A percentile compares a stretch with the other conserved stretches of the same genome.
These are phyloP conservation scores for Tricholoma sp. DNA, from an alignment of 768 basidiomycete genomes.

Conservation along the genomic window DNA sequence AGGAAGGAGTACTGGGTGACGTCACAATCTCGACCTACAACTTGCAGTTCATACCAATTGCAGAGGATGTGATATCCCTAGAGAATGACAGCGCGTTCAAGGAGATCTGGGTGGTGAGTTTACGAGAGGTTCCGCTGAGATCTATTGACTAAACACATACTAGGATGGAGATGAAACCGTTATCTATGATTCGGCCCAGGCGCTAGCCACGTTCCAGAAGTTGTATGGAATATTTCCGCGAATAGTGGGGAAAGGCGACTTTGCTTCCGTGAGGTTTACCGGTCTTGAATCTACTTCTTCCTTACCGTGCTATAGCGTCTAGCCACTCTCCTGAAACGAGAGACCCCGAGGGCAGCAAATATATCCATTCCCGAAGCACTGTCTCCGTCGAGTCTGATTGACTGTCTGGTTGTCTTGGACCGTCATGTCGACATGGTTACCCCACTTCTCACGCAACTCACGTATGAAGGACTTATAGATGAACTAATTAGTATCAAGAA, in stretches of 20 bases:
- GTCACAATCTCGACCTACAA: slow-evolving; percentile 82
- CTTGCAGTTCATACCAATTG: slow-evolving; percentile 90
- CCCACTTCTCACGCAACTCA: slow-evolving; percentile 90
- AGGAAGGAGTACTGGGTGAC: slow-evolving; percentile 98
- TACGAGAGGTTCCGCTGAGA: slow-evolving; percentile 6
- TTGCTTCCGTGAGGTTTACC: slow-evolving; percentile 53
- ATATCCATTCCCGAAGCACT: slow-evolving; percentile 34
- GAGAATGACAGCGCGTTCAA: slow-evolving; percentile 83
- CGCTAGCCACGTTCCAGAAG: slow-evolving; percentile 76
- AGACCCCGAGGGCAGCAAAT: slow-evolving; percentile 38
- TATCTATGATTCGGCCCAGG: slow-evolving; percentile 85
- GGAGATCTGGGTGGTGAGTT: slow-evolving; percentile 85
- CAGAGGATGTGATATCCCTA: slow-evolving; percentile 87
- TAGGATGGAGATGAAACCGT: slow-evolving; percentile 93
- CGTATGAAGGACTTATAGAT: slow-evolving; percentile 94
- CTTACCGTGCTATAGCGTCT: slow-evolving; percentile 51
- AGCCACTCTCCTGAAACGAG: slow-evolving; percentile 62
- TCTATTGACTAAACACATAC: neutral
- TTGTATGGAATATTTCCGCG: slow-evolving; percentile 88
- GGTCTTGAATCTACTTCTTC: slow-evolving; percentile 1
- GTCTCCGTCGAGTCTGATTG: slow-evolving; percentile 57
- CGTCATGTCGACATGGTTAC: slow-evolving; percentile 93
- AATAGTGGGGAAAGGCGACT: slow-evolving; percentile 90
- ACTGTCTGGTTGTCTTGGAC: slow-evolving; percentile 86
- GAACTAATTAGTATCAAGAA: slow-evolving; percentile 89